Base-by-base conservation (phyloP, 2,329 filamentous ascomycete species). In the Coniella lustricola region DNA sequence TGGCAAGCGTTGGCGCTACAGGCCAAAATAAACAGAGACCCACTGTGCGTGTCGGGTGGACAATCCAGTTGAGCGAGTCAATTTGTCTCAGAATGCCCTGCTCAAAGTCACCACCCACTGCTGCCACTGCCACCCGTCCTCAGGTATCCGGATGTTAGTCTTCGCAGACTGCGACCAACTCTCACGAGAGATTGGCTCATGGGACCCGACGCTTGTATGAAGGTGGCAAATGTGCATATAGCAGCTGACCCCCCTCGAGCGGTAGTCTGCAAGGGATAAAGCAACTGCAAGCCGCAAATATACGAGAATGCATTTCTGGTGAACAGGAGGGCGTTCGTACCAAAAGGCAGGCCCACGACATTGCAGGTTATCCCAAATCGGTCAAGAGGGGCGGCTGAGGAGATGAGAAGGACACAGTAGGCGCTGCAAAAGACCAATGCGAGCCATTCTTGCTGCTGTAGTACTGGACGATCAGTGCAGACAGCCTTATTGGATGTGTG, bases 41-140 rank as follows among this genome's bases (percentile, higher is more conserved):
- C 64, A 68, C 66, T 68, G 60, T n/a, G 67, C 54, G 62, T 64
- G 66, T 69, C 64, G 63, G 67, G 67, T 62, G 62, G 61, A 61
- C 54, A 64, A 59, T 61, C 62, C 64, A 60, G 64, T 62, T 62
- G 63, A 67, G 66, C 67, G 64, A 67, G 64, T 67, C 62, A 62
- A 67, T 72, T 29, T 47, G 70, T 72, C 69, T 72, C 68, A 67
- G 61, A 66, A 62, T 67, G 64, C 65, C 66, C 66, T 71, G 67
- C 61, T 67, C 56, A 52, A n/a, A 54, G 55, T 57, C 50, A 50
- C 47, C 43, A 38, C 38, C 35, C 29, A 42, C 44, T 54, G 46
- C 45, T 43, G 41, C 40, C 47, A 32, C 37, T 53, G 47, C 45
- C 48, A 46, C 48, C 5, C 10, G 10, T 29, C 25, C 25, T 29